These are phyloP conservation scores for Sarocladium kiliense DNA, from an alignment of 2,329 filamentous ascomycete species.

Conservation along the genomic window DNA sequence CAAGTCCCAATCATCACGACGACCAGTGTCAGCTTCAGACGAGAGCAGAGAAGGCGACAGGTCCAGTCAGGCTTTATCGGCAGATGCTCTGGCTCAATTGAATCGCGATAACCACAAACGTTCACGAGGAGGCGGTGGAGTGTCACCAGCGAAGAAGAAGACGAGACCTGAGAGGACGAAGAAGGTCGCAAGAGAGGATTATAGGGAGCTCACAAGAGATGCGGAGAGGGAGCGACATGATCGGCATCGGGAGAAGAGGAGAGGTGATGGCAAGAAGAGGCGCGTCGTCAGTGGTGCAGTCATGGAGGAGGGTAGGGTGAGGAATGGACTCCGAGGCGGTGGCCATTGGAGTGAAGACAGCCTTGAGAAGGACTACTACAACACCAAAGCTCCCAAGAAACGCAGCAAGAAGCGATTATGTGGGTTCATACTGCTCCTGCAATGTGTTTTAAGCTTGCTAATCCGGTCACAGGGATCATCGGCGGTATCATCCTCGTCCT, in stretches of 20 bases:
- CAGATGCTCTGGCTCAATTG: constrained; percentile 4
- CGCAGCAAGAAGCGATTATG: constrained; percentile 40
- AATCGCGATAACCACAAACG: constrained; percentile 1
- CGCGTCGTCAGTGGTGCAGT: constrained; percentile 66
- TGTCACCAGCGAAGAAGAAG: constrained; percentile 5
- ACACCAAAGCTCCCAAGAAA: constrained; percentile 36
- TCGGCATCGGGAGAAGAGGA: constrained; percentile 4
- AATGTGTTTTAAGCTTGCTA: not conserved
- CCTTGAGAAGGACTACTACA: constrained; percentile 42
- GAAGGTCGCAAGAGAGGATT: constrained; percentile 27
- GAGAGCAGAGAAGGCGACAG: not conserved
- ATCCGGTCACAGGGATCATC: constrained; percentile 44
- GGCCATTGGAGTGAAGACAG: constrained; percentile 35
- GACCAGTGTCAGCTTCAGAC: not conserved
- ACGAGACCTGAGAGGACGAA: constrained; percentile 12
- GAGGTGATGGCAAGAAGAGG: constrained; percentile 37
- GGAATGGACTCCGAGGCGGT: constrained; percentile 37
- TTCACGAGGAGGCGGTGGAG: not conserved
- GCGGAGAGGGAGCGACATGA: constrained; percentile 3
- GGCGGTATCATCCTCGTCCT: constrained; percentile 48
- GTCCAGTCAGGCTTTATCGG: constrained; percentile 2
- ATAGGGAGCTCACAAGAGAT: constrained; percentile 20
- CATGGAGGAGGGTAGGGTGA: constrained; percentile 59
- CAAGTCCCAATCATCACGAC: constrained; percentile 1
- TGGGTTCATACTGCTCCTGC: not conserved